Conservation (phyloP, 208 protist genomes). For the Trypanosoma melophagium region DNA sequence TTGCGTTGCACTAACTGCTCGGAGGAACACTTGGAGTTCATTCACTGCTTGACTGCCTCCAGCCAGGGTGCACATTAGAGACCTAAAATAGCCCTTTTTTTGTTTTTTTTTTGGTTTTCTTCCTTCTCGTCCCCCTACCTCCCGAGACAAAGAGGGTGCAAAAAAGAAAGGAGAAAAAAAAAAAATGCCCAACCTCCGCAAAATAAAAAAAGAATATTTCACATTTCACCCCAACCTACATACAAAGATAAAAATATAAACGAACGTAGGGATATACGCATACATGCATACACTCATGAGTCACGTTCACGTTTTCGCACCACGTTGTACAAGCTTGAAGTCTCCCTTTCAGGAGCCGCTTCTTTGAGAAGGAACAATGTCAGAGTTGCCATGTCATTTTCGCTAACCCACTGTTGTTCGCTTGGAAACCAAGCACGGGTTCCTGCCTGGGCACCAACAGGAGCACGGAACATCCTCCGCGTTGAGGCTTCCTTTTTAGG, state of each 20-base stretch:
- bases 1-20: slow-evolving; percentile 52
- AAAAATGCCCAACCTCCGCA: slow-evolving; percentile 17
- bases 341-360: slow-evolving; percentile 19
- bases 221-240: background rate
- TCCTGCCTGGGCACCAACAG: slow-evolving; percentile 37
- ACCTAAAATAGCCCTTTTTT: background rate
- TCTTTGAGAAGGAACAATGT: slow-evolving; percentile 37
- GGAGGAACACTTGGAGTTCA: slow-evolving; percentile 74
- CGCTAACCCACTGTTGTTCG: slow-evolving; percentile 54
- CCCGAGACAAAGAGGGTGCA: background rate
- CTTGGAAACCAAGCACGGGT: slow-evolving; percentile 55
- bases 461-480: slow-evolving; percentile 55
- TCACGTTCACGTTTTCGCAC: slow-evolving; percentile 34
- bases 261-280: slow-evolving; percentile 1
- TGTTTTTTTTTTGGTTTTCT: background rate
- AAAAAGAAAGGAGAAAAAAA: slow-evolving; percentile 13
- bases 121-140: background rate
- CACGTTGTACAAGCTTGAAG: slow-evolving; percentile 37
- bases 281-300: background rate
- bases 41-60: slow-evolving; percentile 40
- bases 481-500: slow-evolving; percentile 40
- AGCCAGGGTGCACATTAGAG: slow-evolving; percentile 3
- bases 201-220: slow-evolving; percentile 2
- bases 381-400: slow-evolving; percentile 58
- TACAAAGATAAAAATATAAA: slow-evolving; percentile 8